Base-by-base conservation (phyloP, 345 rosid genomes). In the Eucalyptus cloeziana region DNA sequence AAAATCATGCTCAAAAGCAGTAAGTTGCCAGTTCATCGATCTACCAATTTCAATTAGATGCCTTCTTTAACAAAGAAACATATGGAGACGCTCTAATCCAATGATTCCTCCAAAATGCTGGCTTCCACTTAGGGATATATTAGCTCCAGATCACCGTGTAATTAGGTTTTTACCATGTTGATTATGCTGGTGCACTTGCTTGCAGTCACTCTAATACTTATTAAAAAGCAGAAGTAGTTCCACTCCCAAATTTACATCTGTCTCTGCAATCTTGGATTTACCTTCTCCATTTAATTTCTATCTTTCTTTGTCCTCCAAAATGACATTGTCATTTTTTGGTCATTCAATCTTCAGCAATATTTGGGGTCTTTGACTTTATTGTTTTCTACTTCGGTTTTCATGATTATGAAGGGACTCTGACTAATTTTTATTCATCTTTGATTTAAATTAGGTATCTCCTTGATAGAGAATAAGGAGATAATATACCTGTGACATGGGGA, bases 401-500 rank as follows among this genome's bases (percentile, higher is more conserved):
- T 86, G 64, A 86, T 50, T 40, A 21, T 40, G 40, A 40, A 40
- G 47, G 47, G 62, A 51, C 45, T 50, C 67, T 86, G 30, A 86
- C 47, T 52, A 27, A 86, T 51, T 21, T 86, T 27, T 86, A 37
- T 86, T 56, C 44, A 13, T 33, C 47, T 86, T 24, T 45, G 7
- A 86, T 49, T 86, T 52, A 17, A 86, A 86, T 33, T 33, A 52
- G 17, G 30, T 33, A 86, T 30, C 60, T 51, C 44, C 19, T 6
- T 86, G n/a, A 40, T 60, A 44, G 87, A 80, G 37, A 21, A 79
- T 47, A 47, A 24, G 87, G 25, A 89, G 87, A 81, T 43, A 92
- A 87, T 95, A 88, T 94, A 96, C 98, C 91, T 93, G 94, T 97
- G 99, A 90, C 99, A 96, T 47, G 99, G 98, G 52, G 97, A 91